These are phyloP conservation scores for Colletotrichum liaoningense DNA, from an alignment of 2,329 filamentous ascomycete species.

Conservation along the genomic window DNA sequence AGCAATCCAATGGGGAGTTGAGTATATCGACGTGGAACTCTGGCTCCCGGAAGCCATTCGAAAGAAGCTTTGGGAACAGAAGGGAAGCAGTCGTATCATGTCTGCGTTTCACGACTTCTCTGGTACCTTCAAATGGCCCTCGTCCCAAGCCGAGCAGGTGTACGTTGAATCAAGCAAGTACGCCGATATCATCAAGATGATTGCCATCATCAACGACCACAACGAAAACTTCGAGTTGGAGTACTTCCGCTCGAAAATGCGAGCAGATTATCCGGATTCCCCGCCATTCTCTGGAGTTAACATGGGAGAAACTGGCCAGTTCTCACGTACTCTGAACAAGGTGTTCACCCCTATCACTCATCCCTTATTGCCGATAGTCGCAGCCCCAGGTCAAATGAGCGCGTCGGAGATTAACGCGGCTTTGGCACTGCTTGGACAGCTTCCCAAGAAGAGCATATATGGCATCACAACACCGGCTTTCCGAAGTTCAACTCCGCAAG, in stretches of 20 bases:
- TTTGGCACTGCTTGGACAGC: constrained; percentile 81
- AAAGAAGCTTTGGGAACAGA: constrained; percentile 72
- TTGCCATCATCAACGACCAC: constrained; percentile 82
- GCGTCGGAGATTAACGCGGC: constrained; percentile 87
- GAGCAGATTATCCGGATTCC: constrained; percentile 72
- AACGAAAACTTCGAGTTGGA: constrained; percentile 93
- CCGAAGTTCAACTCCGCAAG: constrained; percentile 74
- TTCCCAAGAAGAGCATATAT: constrained; percentile 84
- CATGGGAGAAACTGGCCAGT: constrained; percentile 87
- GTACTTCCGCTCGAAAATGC: constrained; percentile 85
- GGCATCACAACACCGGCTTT: constrained; percentile 79
- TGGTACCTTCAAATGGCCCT: constrained; percentile 85
- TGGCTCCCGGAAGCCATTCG: constrained; percentile 86
- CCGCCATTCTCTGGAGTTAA: constrained; percentile 87
- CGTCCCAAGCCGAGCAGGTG: constrained; percentile 75
- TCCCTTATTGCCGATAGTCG: constrained; percentile 83
- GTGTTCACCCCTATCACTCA: constrained; percentile 92
- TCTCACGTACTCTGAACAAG: constrained; percentile 85
- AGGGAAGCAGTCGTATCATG: constrained; percentile 86
- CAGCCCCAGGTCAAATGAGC: constrained; percentile 86
- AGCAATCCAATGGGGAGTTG: constrained; percentile 89
- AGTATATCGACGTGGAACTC: constrained; percentile 90
- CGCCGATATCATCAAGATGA: constrained; percentile 92
- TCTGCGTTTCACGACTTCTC: constrained; percentile 94
- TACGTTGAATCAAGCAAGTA: constrained; percentile 80